Evolutionary conservation across 2,329 filamentous ascomycete species (phyloP).

Genomic region (Penicillium hordei): DNA sequence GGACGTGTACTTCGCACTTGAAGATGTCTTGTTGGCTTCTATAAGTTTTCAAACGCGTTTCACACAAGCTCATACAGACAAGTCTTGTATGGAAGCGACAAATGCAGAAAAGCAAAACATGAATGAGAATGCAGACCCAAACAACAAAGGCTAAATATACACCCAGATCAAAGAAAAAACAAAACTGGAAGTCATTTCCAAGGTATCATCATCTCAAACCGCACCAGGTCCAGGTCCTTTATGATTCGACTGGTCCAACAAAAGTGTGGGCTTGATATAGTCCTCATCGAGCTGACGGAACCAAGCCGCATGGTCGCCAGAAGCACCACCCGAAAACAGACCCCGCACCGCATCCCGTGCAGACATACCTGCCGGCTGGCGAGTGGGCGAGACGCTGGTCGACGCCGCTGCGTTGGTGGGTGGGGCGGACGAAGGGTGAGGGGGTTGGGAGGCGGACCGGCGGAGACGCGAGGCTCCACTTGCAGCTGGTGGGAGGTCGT

Average conservation of each 20-base stretch:
- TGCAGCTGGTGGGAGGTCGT: constrained; percentile 61
- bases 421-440: constrained; percentile 23
- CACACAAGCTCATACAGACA: background rate
- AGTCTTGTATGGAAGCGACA: background rate
- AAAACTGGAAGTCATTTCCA: constrained; percentile 3
- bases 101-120: constrained; percentile 9
- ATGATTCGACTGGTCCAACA: constrained; percentile 68
- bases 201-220: constrained; percentile 29
- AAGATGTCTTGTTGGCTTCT: background rate
- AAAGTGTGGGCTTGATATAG: constrained; percentile 86
- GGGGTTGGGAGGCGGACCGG: constrained; percentile 40
- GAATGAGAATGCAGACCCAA: constrained; percentile 5
- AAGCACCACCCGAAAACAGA: constrained; percentile 67
- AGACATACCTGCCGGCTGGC: constrained; percentile 53
- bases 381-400: constrained; percentile 30
- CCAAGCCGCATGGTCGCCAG: constrained; percentile 84
- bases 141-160: constrained; percentile 24
- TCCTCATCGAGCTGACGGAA: constrained; percentile 94
- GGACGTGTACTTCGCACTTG: background rate
- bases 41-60: background rate
- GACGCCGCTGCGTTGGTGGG: constrained; percentile 22
- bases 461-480: constrained; percentile 32
- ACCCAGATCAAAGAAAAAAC: constrained; percentile 17
- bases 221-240: constrained; percentile 41
- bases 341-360: constrained; percentile 76